phyloP scores from a whole-genome alignment of 805 yeast species.

The Saccharomycopsis schoenii region DNA sequence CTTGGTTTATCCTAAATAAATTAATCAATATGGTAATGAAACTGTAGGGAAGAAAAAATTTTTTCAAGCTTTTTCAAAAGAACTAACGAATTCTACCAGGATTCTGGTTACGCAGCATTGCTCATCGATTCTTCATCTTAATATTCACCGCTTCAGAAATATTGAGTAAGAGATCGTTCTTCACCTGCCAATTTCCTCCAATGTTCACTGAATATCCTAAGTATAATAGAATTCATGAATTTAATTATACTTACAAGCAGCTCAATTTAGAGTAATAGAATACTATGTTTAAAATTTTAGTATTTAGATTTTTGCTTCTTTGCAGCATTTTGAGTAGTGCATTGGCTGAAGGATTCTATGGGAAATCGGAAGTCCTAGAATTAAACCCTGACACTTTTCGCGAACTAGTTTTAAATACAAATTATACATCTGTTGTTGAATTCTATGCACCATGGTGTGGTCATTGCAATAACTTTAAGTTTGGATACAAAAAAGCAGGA shows the following conservation, averaged over 20 bases:
- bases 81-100: neutral
- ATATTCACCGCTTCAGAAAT: neutral
- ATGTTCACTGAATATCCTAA: too few relatives aligned
- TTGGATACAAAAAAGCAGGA: constrained; percentile 56
- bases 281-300: neutral
- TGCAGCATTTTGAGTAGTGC: neutral
- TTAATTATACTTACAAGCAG: too few relatives aligned
- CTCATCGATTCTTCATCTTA: neutral
- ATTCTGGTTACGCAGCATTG: neutral
- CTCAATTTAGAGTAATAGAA: neutral
- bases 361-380: constrained; percentile 42
- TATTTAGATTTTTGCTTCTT: neutral
- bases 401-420: constrained; percentile 53
- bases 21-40: too few relatives aligned
- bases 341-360: constrained; percentile 28
- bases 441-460: constrained; percentile 99
- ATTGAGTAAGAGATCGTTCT: too few relatives aligned
- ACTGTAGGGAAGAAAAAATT: neutral
- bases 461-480: constrained; percentile 67
- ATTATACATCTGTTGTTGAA: constrained; percentile 74
- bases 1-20: too few relatives aligned
- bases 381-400: constrained; percentile 50
- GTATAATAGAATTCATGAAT: too few relatives aligned
- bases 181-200: too few relatives aligned
- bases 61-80: neutral